These are phyloP conservation scores for Solanum virginianum DNA, from an alignment of 257 asterid species.

Conservation along the genomic window DNA sequence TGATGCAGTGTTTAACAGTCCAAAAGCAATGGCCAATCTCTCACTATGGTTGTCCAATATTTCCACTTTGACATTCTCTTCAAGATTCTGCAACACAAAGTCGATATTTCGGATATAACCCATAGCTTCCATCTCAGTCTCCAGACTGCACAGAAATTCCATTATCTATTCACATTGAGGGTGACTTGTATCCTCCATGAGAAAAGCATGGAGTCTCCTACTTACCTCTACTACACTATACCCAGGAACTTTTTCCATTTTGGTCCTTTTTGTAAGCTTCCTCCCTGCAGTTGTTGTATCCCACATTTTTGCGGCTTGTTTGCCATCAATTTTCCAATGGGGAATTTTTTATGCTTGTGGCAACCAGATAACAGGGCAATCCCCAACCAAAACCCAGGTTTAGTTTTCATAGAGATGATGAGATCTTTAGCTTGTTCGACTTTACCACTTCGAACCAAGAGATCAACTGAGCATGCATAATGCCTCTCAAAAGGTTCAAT, in stretches of 20 bases:
- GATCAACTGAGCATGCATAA: conserved; percentile 64
- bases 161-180: conserved; percentile 34
- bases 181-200: conserved; percentile 50
- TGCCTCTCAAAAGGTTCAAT: conserved; percentile 68
- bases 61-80: conserved; percentile 35
- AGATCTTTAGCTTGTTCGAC: conserved; percentile 50
- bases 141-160: conserved; percentile 29
- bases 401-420: conserved; percentile 29
- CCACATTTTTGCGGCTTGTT: conserved; percentile 57
- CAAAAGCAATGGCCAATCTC: conserved; percentile 55
- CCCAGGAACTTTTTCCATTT: conserved; percentile 59
- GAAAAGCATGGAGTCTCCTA: conserved; percentile 45
- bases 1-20: conserved; percentile 32
- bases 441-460: conserved; percentile 63
- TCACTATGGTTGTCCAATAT: conserved; percentile 51
- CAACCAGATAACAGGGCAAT: conserved; percentile 82
- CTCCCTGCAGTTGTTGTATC: conserved; percentile 51
- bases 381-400: conserved; percentile 63
- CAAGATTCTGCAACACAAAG: conserved; percentile 38
- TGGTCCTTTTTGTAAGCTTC: conserved; percentile 37
- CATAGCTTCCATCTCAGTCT: conserved; percentile 39
- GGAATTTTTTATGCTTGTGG: conserved; percentile 44
- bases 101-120: conserved; percentile 41
- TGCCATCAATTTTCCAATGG: conserved; percentile 52
- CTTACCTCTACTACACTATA: conserved; percentile 48